Evolutionary conservation across 2,329 filamentous ascomycete species (phyloP).

Genomic region (Spiromastix sp.): DNA sequence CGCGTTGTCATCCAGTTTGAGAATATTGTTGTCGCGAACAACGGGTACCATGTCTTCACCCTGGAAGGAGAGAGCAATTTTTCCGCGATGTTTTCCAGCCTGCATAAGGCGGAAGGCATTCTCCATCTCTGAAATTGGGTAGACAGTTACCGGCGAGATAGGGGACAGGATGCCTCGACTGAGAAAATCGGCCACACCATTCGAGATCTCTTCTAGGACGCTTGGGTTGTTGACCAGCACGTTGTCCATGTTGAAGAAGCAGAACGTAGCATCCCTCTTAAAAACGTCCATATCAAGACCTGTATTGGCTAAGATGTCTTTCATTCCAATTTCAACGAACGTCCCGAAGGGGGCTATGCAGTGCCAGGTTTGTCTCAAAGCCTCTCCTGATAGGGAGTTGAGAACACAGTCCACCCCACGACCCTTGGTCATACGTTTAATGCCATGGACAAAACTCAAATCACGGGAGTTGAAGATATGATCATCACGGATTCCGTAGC

Average conservation of each 20-base stretch:
- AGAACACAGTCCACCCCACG: slow-evolving; percentile 22
- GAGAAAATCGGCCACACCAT: not conserved
- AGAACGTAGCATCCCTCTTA: slow-evolving; percentile 11
- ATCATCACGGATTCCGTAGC: slow-evolving; percentile 14
- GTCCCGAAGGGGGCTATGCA: slow-evolving; percentile 14
- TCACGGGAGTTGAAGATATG: slow-evolving; percentile 21
- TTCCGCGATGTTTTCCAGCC: slow-evolving; percentile 25
- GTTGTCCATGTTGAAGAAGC: slow-evolving; percentile 12
- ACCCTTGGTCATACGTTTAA: slow-evolving; percentile 16
- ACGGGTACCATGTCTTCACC: not conserved
- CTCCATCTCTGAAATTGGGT: slow-evolving; percentile 15
- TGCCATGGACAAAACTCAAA: slow-evolving; percentile 11
- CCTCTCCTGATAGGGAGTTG: slow-evolving; percentile 11
- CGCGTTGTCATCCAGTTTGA: not conserved
- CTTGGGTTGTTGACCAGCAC: not conserved
- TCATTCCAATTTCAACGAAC: slow-evolving; percentile 15
- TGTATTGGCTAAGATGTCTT: slow-evolving; percentile 10
- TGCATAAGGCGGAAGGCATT: slow-evolving; percentile 21
- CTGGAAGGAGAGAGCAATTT: slow-evolving; percentile 20
- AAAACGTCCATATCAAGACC: slow-evolving; percentile 17
- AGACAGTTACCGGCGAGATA: slow-evolving; percentile 14
- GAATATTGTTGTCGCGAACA: not conserved
- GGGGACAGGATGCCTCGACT: not conserved
- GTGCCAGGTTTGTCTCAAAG: slow-evolving; percentile 9
- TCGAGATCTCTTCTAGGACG: not conserved